Conservation (phyloP, 2,329 filamentous ascomycete genomes). For the Aspergillus piperis region DNA sequence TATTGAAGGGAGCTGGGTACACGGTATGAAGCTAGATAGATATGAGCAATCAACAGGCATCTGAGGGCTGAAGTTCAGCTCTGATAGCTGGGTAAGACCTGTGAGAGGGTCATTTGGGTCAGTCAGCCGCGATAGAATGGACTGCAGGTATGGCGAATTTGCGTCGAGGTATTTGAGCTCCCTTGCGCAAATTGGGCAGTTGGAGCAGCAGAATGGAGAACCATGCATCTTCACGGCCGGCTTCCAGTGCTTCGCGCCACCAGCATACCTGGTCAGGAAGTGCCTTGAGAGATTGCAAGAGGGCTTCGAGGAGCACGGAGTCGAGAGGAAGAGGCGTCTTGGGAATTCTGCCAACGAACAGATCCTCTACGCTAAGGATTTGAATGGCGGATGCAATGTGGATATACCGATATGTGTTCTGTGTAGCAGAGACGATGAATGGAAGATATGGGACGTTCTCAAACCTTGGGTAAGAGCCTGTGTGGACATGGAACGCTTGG, state of each 20-base stretch:
- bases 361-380: neutral
- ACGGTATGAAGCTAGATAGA: neutral
- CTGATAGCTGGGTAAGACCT: neutral
- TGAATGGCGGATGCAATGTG: neutral
- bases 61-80: neutral
- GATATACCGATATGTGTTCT: neutral
- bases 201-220: neutral
- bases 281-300: neutral
- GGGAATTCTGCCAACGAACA: neutral
- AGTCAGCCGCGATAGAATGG: neutral
- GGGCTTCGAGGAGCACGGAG: neutral
- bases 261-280: conserved; percentile 2
- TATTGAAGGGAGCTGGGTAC: neutral
- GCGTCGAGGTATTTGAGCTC: neutral
- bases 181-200: neutral
- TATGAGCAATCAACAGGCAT: neutral
- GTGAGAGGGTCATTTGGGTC: neutral
- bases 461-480: neutral
- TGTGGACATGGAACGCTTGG: neutral
- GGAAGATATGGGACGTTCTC: neutral
- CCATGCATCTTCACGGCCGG: neutral
- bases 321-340: neutral
- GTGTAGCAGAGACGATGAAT: neutral
- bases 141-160: neutral
- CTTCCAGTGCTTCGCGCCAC: neutral